Base-by-base conservation (phyloP, 139 green algal genomes). In the Chlamydomonas eustigma region DNA sequence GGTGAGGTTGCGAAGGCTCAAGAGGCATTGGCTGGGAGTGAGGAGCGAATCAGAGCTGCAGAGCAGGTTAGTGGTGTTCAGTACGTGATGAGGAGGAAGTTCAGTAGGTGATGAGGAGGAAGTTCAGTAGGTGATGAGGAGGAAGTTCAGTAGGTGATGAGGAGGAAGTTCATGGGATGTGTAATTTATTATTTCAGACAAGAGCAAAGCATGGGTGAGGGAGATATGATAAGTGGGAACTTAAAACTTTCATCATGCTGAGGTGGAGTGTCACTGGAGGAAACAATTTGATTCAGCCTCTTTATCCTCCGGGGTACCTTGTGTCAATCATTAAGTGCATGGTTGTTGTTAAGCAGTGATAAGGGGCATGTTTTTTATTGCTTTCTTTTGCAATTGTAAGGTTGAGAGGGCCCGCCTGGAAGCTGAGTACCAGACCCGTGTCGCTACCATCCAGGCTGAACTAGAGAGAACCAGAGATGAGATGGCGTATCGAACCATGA, bases 1-100 rank as follows among this genome's bases (percentile, higher is more conserved):
- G 64, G 36, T 12, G 87, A 93, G 78, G 86, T 90, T 78, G 81
- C 75, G 37, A 87, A 88, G 50, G 85, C 85, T n/a, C 83, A 91
- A 75, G 85, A 90, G 24, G 82, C 83, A 34, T 78, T 93, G 71
- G 71, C 77, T 28, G 81, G 74, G 37, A 84, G 71, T 51, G 87
- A 93, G 76, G 87, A 91, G 50, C 78, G 84, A 30, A 86, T 91
- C 52, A 78, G 82, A 1, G 69, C 80, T 4, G 74, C 74, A 4
- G 87, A 91, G 80, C 73, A 80, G 25, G 44, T 58, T 12, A 28
- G 44, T 58, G n/a, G n/a, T n/a, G 50, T 70, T 63, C 24, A 63
- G 50, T 28, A 24, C 18, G 50, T 18, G 50, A 24, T 63, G 50
- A 24, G 50, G 50, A 63, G 50, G 50, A 24, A 63, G 50, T 18